Conservation (phyloP, 139 green algal species). For the Micractinium sp. region DNA sequence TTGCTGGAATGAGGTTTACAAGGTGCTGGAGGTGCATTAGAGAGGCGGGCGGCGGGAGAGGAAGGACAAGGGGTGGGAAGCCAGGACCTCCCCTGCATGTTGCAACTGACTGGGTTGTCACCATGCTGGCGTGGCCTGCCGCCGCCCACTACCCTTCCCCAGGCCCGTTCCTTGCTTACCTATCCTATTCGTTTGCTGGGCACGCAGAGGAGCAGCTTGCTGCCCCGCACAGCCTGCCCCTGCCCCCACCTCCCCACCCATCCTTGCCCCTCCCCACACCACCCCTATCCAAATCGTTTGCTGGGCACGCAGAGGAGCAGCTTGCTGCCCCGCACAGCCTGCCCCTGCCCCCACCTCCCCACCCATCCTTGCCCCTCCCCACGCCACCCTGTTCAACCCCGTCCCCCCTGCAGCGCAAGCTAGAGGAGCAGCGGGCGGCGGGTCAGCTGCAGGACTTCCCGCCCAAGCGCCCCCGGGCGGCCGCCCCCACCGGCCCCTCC, state of each 20-base stretch:
- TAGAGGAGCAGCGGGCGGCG: constrained; percentile 26
- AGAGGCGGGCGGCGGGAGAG: not conserved
- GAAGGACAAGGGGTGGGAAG: too few relatives aligned
- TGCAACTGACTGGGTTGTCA: too few relatives aligned
- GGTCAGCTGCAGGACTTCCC: constrained; percentile 33
- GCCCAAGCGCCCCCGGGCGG: not conserved
- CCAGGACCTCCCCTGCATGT: too few relatives aligned
- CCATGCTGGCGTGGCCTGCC: too few relatives aligned
- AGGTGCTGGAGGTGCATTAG: not conserved
- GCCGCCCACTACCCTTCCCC: too few relatives aligned
- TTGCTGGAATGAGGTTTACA: too few relatives aligned
- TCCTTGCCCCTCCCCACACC: not conserved
- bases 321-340: not conserved
- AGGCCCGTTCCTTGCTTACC: not conserved
- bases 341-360: not conserved
- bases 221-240: not conserved
- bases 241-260: not conserved
- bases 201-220: not conserved
- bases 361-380: not conserved
- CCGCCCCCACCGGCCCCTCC: not conserved
- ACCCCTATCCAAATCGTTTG: not conserved
- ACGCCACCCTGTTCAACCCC: not conserved
- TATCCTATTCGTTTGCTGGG: not conserved
- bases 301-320: not conserved
- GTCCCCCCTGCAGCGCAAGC: not conserved